Conservation (phyloP, 108 stramenopile species). For the Cyclotella atomus region DNA sequence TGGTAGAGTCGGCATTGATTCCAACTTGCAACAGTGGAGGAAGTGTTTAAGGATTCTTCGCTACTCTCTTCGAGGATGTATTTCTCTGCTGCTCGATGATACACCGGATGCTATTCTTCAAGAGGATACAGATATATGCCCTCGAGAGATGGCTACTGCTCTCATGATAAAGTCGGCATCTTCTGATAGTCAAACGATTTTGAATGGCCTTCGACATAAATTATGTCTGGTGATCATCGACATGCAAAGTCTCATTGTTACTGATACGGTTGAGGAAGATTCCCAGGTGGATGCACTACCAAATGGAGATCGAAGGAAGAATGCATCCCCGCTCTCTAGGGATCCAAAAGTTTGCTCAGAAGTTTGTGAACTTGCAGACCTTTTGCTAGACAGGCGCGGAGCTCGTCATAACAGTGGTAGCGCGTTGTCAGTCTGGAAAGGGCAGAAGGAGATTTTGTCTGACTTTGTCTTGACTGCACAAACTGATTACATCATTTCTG, state of each 20-base stretch:
- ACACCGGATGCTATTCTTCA: slow-evolving; percentile 39
- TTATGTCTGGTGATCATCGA: slow-evolving; percentile 56
- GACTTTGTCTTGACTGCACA: slow-evolving; percentile 69
- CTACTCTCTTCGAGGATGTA: slow-evolving; percentile 80
- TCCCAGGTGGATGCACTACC: slow-evolving; percentile 21
- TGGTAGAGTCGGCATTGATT: slow-evolving; percentile 6
- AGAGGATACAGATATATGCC: slow-evolving; percentile 38
- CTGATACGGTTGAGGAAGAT: slow-evolving; percentile 60
- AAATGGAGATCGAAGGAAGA: slow-evolving; percentile 27
- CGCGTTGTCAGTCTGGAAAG: slow-evolving; percentile 77
- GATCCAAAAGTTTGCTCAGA: slow-evolving; percentile 89
- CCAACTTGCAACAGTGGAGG: slow-evolving; percentile 47
- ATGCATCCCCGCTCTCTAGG: slow-evolving; percentile 47
- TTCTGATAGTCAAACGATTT: slow-evolving; percentile 38
- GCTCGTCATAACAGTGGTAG: slow-evolving; percentile 67
- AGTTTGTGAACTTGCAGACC: slow-evolving; percentile 63
- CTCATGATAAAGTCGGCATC: slow-evolving; percentile 51
- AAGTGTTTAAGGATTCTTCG: slow-evolving; percentile 66
- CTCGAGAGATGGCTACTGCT: slow-evolving; percentile 71
- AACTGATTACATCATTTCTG: slow-evolving; percentile 60
- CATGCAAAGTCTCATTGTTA: slow-evolving; percentile 70
- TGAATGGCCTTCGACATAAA: slow-evolving; percentile 55
- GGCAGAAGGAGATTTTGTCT: slow-evolving; percentile 76
- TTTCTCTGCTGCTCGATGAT: slow-evolving; percentile 70
- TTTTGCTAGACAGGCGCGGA: slow-evolving; percentile 74